Conservation (phyloP, 192 early-diverging fungal species). For the Coemansia sp. region DNA sequence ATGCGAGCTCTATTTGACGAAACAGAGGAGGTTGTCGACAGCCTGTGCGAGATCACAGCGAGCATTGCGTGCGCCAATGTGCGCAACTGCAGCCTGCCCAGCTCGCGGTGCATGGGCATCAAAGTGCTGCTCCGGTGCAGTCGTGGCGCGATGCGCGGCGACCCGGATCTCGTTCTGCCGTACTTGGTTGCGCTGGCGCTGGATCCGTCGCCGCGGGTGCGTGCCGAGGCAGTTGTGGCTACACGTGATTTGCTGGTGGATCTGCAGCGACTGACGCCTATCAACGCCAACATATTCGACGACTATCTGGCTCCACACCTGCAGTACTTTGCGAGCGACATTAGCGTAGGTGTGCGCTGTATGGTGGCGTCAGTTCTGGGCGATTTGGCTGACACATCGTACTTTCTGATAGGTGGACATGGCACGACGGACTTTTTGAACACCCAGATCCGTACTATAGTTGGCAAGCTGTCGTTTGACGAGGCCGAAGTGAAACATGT, state of each 20-base stretch:
- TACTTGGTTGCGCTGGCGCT: constrained; percentile 35
- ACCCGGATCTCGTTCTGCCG: constrained; percentile 40
- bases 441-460: constrained; percentile 71
- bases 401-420: constrained; percentile 62
- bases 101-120: constrained; percentile 44
- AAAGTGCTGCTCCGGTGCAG: constrained; percentile 40
- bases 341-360: constrained; percentile 73
- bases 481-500: constrained; percentile 79
- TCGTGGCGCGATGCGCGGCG: constrained; percentile 32
- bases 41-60: constrained; percentile 37
- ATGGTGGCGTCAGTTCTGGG: constrained; percentile 83
- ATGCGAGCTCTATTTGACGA: constrained; percentile 37
- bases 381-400: constrained; percentile 72
- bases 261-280: constrained; percentile 72
- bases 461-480: constrained; percentile 81
- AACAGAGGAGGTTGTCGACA: constrained; percentile 18
- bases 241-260: constrained; percentile 57
- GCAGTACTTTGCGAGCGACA: constrained; percentile 67
- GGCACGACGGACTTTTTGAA: constrained; percentile 33
- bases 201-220: constrained; percentile 47
- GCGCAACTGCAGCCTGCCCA: constrained; percentile 43
- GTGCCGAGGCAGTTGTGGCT: constrained; percentile 31
- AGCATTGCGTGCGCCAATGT: constrained; percentile 43
- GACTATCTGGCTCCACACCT: constrained; percentile 86
- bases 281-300: constrained; percentile 84